phyloP scores from a whole-genome alignment of 2,329 filamentous ascomycete species.

The Aotearoamyces nothofagi region DNA sequence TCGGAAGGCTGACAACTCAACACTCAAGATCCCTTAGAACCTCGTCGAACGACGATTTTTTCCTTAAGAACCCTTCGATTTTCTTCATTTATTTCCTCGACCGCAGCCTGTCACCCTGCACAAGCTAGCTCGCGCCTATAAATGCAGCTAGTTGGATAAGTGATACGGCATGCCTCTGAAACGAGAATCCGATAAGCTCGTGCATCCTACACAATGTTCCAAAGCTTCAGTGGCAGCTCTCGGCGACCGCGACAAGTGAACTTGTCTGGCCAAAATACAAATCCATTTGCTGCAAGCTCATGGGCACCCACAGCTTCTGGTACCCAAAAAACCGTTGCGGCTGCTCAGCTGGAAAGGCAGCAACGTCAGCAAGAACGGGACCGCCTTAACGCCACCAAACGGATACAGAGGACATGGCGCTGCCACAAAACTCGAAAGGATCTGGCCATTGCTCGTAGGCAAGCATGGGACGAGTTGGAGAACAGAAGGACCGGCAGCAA shows the following conservation, averaged over 20 bases:
- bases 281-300: slow-evolving; percentile 58
- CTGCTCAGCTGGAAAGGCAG: slow-evolving; percentile 75
- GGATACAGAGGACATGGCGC: slow-evolving; percentile 71
- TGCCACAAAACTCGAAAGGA: slow-evolving; percentile 49
- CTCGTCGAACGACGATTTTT: no score
- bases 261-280: slow-evolving; percentile 68
- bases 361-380: slow-evolving; percentile 70
- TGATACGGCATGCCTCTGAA: slow-evolving; percentile 13
- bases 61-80: no score
- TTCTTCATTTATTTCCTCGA: no score
- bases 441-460: slow-evolving; percentile 41
- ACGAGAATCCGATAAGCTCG: slow-evolving; percentile 9
- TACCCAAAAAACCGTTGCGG: slow-evolving; percentile 63
- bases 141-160: no score
- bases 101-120: no score
- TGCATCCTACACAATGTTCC: slow-evolving; percentile 50
- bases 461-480: slow-evolving; percentile 47
- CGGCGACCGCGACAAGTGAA: slow-evolving; percentile 84
- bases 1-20: no score
- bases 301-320: slow-evolving; percentile 43
- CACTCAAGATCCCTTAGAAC: no score
- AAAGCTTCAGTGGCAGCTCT: slow-evolving; percentile 78
- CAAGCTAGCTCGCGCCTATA: no score
- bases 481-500: slow-evolving; percentile 20
- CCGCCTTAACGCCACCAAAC: slow-evolving; percentile 55